Conservation (phyloP, 2,329 filamentous ascomycete species). For the Microascus cirrosus region DNA sequence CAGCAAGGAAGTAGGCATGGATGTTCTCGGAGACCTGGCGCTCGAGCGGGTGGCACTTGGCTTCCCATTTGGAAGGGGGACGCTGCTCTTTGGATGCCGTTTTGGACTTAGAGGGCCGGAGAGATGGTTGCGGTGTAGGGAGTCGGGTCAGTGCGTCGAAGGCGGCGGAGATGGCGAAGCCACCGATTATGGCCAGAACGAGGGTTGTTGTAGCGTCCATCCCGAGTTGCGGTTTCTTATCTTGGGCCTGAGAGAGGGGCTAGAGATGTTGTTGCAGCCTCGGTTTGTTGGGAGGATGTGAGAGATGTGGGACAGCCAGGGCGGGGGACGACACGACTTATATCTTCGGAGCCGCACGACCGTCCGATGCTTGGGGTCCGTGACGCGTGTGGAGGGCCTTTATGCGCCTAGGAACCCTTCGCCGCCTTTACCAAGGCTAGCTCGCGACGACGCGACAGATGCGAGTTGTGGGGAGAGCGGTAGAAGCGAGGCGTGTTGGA, state of each 20-base stretch:
- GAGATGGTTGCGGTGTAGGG: not conserved
- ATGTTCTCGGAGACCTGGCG: constrained; percentile 18
- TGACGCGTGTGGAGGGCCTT: too few species aligned
- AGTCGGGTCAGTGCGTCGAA: not conserved
- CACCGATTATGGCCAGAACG: not conserved
- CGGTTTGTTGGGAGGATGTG: not conserved
- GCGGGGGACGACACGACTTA: too few species aligned
- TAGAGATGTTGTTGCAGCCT: not conserved
- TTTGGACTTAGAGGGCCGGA: not conserved
- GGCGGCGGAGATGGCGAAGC: not conserved
- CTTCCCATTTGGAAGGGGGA: constrained; percentile 1
- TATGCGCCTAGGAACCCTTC: too few species aligned
- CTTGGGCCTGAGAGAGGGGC: not conserved
- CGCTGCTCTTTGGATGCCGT: not conserved
- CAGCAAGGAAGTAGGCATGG: constrained; percentile 22
- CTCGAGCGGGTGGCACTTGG: constrained; percentile 14
- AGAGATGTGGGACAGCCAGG: not conserved
- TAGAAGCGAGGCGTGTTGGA: too few species aligned
- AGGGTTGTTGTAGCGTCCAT: not conserved
- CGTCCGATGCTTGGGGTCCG: too few species aligned
- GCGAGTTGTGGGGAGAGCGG: too few species aligned
- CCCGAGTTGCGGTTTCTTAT: not conserved
- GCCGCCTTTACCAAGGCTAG: too few species aligned
- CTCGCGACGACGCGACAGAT: too few species aligned
- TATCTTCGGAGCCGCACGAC: too few species aligned